Evolutionary conservation across 495 filamentous ascomycete species (phyloP), one percentile per base, ranked within the genome.

Genomic region (Aspergillus carlsbadensis): DNA sequence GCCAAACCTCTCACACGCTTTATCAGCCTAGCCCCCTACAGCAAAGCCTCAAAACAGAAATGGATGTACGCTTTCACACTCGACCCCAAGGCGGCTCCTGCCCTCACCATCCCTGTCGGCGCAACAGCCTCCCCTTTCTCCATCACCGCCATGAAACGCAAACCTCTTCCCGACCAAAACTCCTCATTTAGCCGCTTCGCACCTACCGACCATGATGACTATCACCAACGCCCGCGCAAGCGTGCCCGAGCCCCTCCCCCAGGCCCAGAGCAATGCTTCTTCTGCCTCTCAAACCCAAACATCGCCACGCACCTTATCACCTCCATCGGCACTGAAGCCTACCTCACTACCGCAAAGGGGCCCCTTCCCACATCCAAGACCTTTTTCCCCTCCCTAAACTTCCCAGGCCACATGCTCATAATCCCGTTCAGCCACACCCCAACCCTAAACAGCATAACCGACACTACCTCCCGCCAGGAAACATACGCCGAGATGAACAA

Each of bases 281-380:
- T 98, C 79, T 98, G 94, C 67, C 78, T 98, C 5, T 88, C 87
- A 8, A 97, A 94, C 66, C 83, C 86, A 15, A 86, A 85, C 51
- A 71, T 95, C 24, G 86, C 88, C 34, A 88, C 87, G 0, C 93
- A 98, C 69, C 89, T 98, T 65, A 87, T 97, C 61, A 86, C 87
- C 59, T 90, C 86, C 21, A 91, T 98, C 61, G 94, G 87, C 42
- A 81, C 86, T 24, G 88, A 96, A 44, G 69, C 83, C 50, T 98
- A 98, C 68, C 75, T 98, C 39, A 94, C 92, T 44, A 94, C 85
- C 29, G 90, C 95, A 43, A 97, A 96, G 72, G 94, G 94, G 0
- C 92, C 94, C 5, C 81, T 98, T 10, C 85, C 87, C 0, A 86
- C 86, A 1, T 62, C 78, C 0, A 70, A 79, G 10, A 90, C 84